Evolutionary conservation across 352 stramenopile genomes (phyloP).

Genomic region (Phytophthora cactorum): DNA sequence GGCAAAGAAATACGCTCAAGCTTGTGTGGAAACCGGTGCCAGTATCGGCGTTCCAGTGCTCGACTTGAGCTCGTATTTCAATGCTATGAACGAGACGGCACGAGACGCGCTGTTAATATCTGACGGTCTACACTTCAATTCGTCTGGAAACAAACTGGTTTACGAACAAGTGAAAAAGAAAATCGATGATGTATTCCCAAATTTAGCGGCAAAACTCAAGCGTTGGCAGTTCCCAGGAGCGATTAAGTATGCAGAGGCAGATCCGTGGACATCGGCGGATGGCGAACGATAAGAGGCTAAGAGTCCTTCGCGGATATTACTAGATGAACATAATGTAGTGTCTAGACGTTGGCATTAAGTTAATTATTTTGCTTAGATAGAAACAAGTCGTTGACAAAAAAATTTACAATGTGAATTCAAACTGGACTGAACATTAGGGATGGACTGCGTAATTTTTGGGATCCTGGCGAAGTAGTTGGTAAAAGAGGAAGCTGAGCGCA

Average conservation of each 20-base stretch:
- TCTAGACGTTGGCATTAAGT: background rate
- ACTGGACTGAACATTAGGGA: background rate
- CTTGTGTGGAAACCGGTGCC: slow-evolving; percentile 40
- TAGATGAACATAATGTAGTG: too few species aligned
- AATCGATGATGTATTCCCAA: slow-evolving; percentile 29
- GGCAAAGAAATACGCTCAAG: slow-evolving; percentile 38
- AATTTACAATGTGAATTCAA: too few species aligned
- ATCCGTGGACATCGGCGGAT: slow-evolving; percentile 14
- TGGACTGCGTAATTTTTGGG: too few species aligned
- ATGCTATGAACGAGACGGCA: slow-evolving; percentile 34
- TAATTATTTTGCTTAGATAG: background rate
- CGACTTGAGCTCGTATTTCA: slow-evolving; percentile 56
- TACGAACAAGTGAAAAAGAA: slow-evolving; percentile 41
- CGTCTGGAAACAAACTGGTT: slow-evolving; percentile 32
- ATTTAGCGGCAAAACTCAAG: slow-evolving; percentile 3
- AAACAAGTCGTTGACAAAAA: too few species aligned
- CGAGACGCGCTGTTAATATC: slow-evolving; percentile 38
- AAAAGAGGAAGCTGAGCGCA: too few species aligned
- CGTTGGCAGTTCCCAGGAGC: slow-evolving; percentile 20
- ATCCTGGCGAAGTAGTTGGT: too few species aligned
- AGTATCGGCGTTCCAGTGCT: slow-evolving; percentile 35
- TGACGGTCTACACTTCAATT: slow-evolving; percentile 59
- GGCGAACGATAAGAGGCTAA: slow-evolving; percentile 9
- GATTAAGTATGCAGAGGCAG: slow-evolving; percentile 5
- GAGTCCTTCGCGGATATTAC: too few species aligned